Evolutionary conservation across 2,329 filamentous ascomycete genomes (phyloP), one percentile per base, ranked within the genome.

Genomic region (Claviceps sp.): DNA sequence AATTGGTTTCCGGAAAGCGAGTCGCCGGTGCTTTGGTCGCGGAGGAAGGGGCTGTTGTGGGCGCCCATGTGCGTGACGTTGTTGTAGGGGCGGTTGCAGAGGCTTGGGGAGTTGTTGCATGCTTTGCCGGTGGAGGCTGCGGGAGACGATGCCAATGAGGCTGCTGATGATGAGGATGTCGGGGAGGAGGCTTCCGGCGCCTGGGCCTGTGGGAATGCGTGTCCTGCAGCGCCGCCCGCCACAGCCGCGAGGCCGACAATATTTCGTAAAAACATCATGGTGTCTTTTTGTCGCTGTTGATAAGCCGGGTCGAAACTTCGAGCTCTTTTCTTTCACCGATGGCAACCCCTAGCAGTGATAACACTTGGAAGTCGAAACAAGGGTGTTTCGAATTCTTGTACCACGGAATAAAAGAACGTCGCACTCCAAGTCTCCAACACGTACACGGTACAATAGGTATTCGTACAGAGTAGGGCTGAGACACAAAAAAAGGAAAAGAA

Each of bases 91-190:
- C 79, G 79, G 55, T 70, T 72, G 72, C 88, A 93, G 42, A 93
- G 77, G 44, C 74, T 70, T 0, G 86, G 85, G 1, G 85, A 89
- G 72, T 91, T 91, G 70, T 93, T 93, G 77, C 88, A 93, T 36
- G 82, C 79, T 16, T 60, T 61, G 48, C 55, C 54, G 30, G 24
- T 7, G 16, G 34, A 16, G 34, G 46, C 54, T 14, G 61, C 53
- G 18, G 55, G 36, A 16, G 57, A 54, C 7, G 53, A 13, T 5
- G 20, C 3, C 6, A 37, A 30, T n/a, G 47, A 55, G 16, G 61
- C 55, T 26, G 57, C 37, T 14, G 57, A 54, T 18, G 54, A 22
- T 30, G 43, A n/a, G 1, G 43, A 18, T 36, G 26, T 4, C 16
- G 20, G 16, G 37, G 58, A 40, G 34, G 54, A 48, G 45, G 20